Conservation (phyloP, 2,329 filamentous ascomycete species). For the Geoglossum cookeanum region DNA sequence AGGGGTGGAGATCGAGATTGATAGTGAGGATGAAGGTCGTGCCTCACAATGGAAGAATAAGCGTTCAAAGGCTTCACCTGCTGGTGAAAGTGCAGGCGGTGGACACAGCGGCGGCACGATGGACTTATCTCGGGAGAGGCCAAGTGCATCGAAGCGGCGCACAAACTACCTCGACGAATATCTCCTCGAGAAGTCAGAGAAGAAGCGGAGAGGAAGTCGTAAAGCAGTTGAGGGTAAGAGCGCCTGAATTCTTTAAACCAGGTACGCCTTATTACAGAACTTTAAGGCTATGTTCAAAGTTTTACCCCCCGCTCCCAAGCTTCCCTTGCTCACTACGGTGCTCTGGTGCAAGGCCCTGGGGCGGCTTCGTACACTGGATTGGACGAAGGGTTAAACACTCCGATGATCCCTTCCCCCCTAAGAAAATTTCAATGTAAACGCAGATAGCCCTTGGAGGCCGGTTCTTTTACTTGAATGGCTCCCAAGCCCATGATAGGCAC, state of each 20-base stretch:
- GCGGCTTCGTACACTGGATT: too few relatives aligned
- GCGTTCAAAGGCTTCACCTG: slow-evolving; percentile 10
- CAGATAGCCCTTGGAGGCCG: too few relatives aligned
- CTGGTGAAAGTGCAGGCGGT: slow-evolving; percentile 5
- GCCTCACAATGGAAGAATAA: slow-evolving; percentile 19
- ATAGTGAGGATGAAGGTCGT: slow-evolving; percentile 24
- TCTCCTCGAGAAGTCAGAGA: slow-evolving; percentile 22
- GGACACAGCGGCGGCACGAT: too few relatives aligned
- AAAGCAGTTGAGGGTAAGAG: slow-evolving; percentile 5
- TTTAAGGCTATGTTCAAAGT: not conserved
- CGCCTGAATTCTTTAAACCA: not conserved
- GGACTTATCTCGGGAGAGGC: not conserved
- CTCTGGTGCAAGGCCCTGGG: not conserved
- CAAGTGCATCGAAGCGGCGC: slow-evolving; percentile 14
- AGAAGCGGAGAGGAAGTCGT: slow-evolving; percentile 20
- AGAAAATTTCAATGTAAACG: too few relatives aligned
- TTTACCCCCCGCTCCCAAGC: not conserved
- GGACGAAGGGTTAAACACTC: too few relatives aligned
- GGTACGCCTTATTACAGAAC: not conserved
- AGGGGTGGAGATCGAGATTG: slow-evolving; percentile 12
- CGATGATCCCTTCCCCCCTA: too few relatives aligned
- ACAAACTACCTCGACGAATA: slow-evolving; percentile 36
- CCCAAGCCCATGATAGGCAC: too few relatives aligned
- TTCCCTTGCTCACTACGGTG: not conserved
- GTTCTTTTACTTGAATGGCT: too few relatives aligned